Base-by-base conservation (phyloP, 2,329 filamentous ascomycete species). In the Tolypocladium guangdongense region DNA sequence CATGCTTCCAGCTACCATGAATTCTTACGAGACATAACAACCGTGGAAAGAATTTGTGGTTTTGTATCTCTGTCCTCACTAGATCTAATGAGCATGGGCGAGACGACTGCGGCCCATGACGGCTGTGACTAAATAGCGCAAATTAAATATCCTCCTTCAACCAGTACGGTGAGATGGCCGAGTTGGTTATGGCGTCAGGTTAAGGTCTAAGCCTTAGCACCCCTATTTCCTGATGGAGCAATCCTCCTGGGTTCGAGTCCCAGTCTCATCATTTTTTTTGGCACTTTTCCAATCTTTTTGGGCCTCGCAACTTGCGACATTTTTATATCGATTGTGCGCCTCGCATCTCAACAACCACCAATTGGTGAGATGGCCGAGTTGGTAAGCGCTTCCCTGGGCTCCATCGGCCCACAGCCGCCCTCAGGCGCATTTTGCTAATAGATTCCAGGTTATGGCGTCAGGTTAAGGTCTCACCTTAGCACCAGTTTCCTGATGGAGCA, bases 181-280 rank as follows among this genome's bases (percentile, higher is more conserved):
- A 52, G 50, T 52, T 52, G 50, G 50, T 52, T 52, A 52, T 52
- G 50, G 50, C 50, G 50, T 37, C 50, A 52, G 50, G 50, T 52
- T 52, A 52, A 52, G 50, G 50, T 52, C 36, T 12, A 11, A 39
- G 27, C 36, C 38, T 37, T 43, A 52, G 30, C 50, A 45, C 30
- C 49, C 49, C n/a, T n/a, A 49, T 50, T 59, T 66, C 64, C 63
- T 66, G 63, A 24, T 52, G 50, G 50, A 52, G 50, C 50, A 52
- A 52, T 52, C 50, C 50, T 52, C 50, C 50, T 52, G 64, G 64
- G 64, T 66, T 66, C 64, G 62, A 68, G 64, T 66, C 64, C 64
- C 63, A 64, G 63, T 67, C 64, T 64, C 59, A 62, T 66, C 63
- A 63, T 33, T 18, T 49, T 51, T 20, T 50, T 56, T 54, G 18